phyloP scores from a whole-genome alignment of 176 grass and related monocot genomes.

The Zea mays region Zm-B73-REFERENCE-NAM-5.0 NC_050102.1:68828001-68828500 shows the following conservation, averaged over 20 bases:
- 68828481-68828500: too few relatives aligned
- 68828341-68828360: too few relatives aligned
- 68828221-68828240: slow-evolving; percentile 40
- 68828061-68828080: not conserved
- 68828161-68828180: slow-evolving; percentile 35
- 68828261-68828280: not conserved
- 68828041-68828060: not conserved
- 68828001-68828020: too few relatives aligned
- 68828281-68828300: too few relatives aligned
- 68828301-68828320: too few relatives aligned
- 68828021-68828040: not conserved
- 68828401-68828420: too few relatives aligned
- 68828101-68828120: slow-evolving; percentile 39
- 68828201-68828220: slow-evolving; percentile 23
- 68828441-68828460: too few relatives aligned
- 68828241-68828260: not conserved
- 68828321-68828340: too few relatives aligned
- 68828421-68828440: too few relatives aligned
- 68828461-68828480: too few relatives aligned
- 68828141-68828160: slow-evolving; percentile 37
- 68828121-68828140: slow-evolving; percentile 37
- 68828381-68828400: too few relatives aligned
- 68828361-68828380: too few relatives aligned
- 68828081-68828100: slow-evolving; percentile 47
- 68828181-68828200: slow-evolving; percentile 38